Evolutionary conservation across 2,329 filamentous ascomycete genomes (phyloP), one percentile per base, ranked within the genome.

Genomic region (Cladosporium sp.): DNA sequence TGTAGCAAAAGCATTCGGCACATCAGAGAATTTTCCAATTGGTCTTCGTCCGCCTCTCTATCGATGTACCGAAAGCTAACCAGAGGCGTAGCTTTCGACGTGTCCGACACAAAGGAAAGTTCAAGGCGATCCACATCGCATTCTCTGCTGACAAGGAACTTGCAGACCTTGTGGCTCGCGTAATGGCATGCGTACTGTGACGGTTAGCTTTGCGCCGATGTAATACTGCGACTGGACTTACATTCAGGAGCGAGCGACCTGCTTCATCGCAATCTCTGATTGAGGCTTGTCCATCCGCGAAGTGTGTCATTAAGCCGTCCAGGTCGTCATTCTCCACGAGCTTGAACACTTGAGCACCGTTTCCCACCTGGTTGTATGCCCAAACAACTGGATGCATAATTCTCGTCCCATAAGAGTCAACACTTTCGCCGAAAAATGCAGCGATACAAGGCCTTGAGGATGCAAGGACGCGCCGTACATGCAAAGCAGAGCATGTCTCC

Each of bases 181-280:
- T 62, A 26, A 12, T 26, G 10, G 32, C 30, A 62, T 7, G 59
- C 59, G 18, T 62, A 41, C 59, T 62, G n/a, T 4, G 21, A n/a
- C 6, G 1, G 7, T 62, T 24, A 62, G 47, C 30, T 6, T 26
- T 26, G 11, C 2, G n/a, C 10, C 11, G 18, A 18, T 3, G 10
- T 3, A n/a, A 3, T 24, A 4, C 3, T 18, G 24, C 6, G 15
- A 52, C 10, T 2, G 11, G 21, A 52, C 59, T 36, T 28, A 62
- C 59, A 10, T 12, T 24, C 4, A 62, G 59, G 10, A 62, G 15
- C 7, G 47, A 52, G 4, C 59, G 59, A 5, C 28, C n/a, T 21
- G 38, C 34, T 18, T 41, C 32, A 21, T 62, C 59, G 21, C 59
- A 62, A 28, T 62, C 59, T n/a, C 59, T 62, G 6, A 51, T 26